phyloP scores from a whole-genome alignment of 2,329 filamentous ascomycete species.

The Xylaria sp. region DNA sequence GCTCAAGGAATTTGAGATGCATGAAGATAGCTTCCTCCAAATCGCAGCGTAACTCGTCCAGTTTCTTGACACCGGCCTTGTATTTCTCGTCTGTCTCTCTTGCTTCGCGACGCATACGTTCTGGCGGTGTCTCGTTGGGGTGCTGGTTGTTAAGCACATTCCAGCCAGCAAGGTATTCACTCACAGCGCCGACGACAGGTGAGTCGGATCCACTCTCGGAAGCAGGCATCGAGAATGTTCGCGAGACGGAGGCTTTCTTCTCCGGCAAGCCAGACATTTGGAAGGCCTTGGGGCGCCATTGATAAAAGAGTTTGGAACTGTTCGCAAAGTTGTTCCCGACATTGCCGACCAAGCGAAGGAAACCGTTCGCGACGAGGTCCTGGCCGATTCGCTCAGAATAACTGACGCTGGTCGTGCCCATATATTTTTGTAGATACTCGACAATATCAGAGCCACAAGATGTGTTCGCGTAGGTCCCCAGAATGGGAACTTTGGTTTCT shows the following conservation, averaged over 20 bases:
- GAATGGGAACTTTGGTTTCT: slow-evolving; percentile 93
- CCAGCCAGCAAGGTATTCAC: slow-evolving; percentile 91
- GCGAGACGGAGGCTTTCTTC: slow-evolving; percentile 78
- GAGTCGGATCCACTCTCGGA: slow-evolving; percentile 74
- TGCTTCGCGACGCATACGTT: slow-evolving; percentile 88
- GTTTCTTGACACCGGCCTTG: slow-evolving; percentile 83
- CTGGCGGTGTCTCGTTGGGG: slow-evolving; percentile 91
- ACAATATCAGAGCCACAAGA: slow-evolving; percentile 93
- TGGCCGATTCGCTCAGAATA: slow-evolving; percentile 96
- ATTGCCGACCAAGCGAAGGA: slow-evolving; percentile 90
- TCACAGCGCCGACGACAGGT: slow-evolving; percentile 82
- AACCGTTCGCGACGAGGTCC: slow-evolving; percentile 86
- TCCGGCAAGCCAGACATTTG: slow-evolving; percentile 87
- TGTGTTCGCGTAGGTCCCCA: slow-evolving; percentile 94
- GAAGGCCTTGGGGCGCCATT: slow-evolving; percentile 95
- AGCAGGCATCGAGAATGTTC: slow-evolving; percentile 78
- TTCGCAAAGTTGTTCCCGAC: slow-evolving; percentile 97
- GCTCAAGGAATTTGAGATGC: slow-evolving; percentile 95
- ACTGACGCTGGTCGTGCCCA: slow-evolving; percentile 84
- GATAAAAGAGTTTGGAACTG: slow-evolving; percentile 96
- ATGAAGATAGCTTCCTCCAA: slow-evolving; percentile 95
- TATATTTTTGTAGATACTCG: slow-evolving; percentile 90
- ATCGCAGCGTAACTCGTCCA: slow-evolving; percentile 91
- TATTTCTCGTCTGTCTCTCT: slow-evolving; percentile 93
- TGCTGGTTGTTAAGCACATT: slow-evolving; percentile 89